Evolutionary conservation across 1,284 basidiomycete species (phyloP).

Genomic region (Malassezia arunalokei): DNA sequence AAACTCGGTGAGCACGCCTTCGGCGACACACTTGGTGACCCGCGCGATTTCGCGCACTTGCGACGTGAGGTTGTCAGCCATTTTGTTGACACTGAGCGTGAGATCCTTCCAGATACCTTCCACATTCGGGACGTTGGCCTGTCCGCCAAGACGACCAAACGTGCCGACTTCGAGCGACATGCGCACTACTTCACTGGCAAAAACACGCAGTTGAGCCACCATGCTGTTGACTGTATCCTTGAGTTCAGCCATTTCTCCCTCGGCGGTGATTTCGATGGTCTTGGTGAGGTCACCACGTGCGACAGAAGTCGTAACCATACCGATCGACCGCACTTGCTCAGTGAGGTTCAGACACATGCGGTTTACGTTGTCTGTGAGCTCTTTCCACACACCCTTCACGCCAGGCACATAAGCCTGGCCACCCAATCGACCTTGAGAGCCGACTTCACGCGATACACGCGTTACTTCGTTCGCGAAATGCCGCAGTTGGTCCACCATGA

Average conservation of each 20-base stretch:
- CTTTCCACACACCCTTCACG: constrained; percentile 47
- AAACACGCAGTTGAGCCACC: constrained; percentile 70
- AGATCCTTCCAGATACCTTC: constrained; percentile 49
- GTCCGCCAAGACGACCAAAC: constrained; percentile 43
- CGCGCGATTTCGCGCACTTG: constrained; percentile 46
- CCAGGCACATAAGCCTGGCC: constrained; percentile 46
- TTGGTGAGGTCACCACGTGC: constrained; percentile 53
- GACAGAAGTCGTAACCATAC: constrained; percentile 80
- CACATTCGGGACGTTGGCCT: constrained; percentile 47
- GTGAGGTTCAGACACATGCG: constrained; percentile 85
- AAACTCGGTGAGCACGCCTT: constrained; percentile 74
- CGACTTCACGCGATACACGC: constrained; percentile 59
- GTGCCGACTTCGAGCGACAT: constrained; percentile 47
- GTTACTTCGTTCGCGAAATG: constrained; percentile 88
- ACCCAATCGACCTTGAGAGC: constrained; percentile 37
- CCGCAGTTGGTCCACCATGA: constrained; percentile 81
- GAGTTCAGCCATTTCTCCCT: constrained; percentile 78
- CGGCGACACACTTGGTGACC: constrained; percentile 58
- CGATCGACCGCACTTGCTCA: constrained; percentile 82
- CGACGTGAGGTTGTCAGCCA: constrained; percentile 46
- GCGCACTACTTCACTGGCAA: constrained; percentile 59
- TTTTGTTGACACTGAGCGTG: constrained; percentile 49
- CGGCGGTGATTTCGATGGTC: constrained; percentile 59
- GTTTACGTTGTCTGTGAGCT: constrained; percentile 59
- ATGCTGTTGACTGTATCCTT: constrained; percentile 80